Base-by-base conservation (phyloP, 331 rosid species). In the Acacia pycnantha region DNA sequence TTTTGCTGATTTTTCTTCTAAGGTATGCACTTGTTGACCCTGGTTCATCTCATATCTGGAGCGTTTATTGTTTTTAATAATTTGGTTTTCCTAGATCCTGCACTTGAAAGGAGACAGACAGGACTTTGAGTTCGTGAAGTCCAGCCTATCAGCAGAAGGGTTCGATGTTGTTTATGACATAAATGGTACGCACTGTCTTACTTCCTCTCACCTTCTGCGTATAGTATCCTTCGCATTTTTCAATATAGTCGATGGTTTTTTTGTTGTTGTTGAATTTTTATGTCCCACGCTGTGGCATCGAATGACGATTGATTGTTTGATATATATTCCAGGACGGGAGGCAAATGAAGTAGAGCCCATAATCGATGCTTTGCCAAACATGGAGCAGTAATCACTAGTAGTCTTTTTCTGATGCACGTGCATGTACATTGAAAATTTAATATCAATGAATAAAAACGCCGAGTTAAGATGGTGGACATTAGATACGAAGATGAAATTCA, bases 131-230 rank as follows among this genome's bases (percentile, higher is more conserved):
- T 93, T 90, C 83, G 99, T 93, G 18, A 95, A 88, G 86, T 90
- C 97, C 54, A 93, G 97, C 81, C 98, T 95, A 80, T 91, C 99
- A 10, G 92, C 92, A 35, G 70, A 90, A 82, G 97, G 98, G 77
- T 95, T 85, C 81, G 94, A 96, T 74, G 98, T 96, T 70, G 99
- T 93, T 74, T 93, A 95, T 8, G 98, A 93, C 85, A 95, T 95
- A 70, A 95, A 93, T 70, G 98, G 98, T 93, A 71, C 19, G 91
- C 59, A 51, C 2, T 64, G 58, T 81, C 77, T 51, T 70, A 65
- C n/a, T 29, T 18, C 73, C 21, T 35, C 0, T 44, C 46, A 9
- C 73, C 62, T 64, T 29, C n/a, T 56, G 29, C 40, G 13, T 78
- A 54, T 58, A 72, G 43, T 18, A 44, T 33, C 66, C 48, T 74